Conservation (phyloP, 2,329 filamentous ascomycete genomes). For the Falciphora oryzae region DNA sequence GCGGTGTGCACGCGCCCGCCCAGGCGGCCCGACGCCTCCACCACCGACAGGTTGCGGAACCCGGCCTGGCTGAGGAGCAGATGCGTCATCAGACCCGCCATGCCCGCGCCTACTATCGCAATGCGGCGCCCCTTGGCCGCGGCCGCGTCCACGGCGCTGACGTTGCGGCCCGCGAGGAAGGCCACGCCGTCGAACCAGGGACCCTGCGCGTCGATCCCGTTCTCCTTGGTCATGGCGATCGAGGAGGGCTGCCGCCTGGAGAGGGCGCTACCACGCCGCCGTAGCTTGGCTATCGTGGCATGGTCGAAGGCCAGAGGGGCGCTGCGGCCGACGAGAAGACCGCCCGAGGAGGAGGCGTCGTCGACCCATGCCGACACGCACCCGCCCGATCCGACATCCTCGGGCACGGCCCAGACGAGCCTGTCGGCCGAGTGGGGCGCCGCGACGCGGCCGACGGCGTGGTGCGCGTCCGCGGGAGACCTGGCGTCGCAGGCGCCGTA, state of each 20-base stretch:
- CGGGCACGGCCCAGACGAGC: constrained; percentile 8
- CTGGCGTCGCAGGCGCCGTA: constrained; percentile 13
- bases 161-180: constrained; percentile 25
- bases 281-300: not conserved
- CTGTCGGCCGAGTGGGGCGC: constrained; percentile 1
- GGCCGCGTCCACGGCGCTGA: constrained; percentile 17
- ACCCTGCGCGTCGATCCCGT: constrained; percentile 27
- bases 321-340: constrained; percentile 13
- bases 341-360: not conserved
- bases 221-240: not conserved
- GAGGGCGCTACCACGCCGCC: not conserved
- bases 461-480: constrained; percentile 9
- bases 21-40: constrained; percentile 34
- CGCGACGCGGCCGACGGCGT: constrained; percentile 10
- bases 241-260: not conserved
- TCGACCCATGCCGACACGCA: constrained; percentile 6
- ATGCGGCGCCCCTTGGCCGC: constrained; percentile 24
- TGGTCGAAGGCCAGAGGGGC: constrained; percentile 16
- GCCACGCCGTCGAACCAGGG: constrained; percentile 35
- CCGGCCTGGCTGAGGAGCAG: constrained; percentile 37
- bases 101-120: constrained; percentile 32
- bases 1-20: constrained; percentile 37
- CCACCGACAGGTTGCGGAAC: constrained; percentile 37
- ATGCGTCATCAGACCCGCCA: constrained; percentile 27
- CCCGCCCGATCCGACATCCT: constrained; percentile 6